Evolutionary conservation across 257 asterid genomes (phyloP), one percentile per base, ranked within the genome.

Genomic region (Nicotiana obtusifolia): DNA sequence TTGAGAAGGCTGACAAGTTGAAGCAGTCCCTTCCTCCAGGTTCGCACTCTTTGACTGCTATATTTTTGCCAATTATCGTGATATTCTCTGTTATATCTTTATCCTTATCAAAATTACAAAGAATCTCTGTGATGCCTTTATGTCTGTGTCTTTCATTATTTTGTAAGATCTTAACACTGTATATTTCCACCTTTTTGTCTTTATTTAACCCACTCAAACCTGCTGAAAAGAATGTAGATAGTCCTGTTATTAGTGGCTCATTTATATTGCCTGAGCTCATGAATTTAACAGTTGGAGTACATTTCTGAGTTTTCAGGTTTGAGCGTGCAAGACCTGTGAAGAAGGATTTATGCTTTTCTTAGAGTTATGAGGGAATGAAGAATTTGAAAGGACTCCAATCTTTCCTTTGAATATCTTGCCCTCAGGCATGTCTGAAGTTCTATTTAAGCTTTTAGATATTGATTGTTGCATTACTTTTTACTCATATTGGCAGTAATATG

Each of bases 21-120:
- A 85, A 85, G 84, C 88, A 85, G n/a, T 85, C 88, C 28, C 88
- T 85, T 56, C 88, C 88, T 19, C 88, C 88, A 82, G 88, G 88
- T 85, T 79, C 5, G 84, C 73, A 22, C 10, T 61, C 67, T 30
- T 60, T 11, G 33, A 16, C 24, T 11, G 3, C 37, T 85, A 0
- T 5, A 8, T 2, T 49, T 44, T 5, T 10, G 9, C 26, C 31
- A 47, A 8, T 17, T 16, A 41, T 41, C 19, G 22, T 13, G 41
- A 41, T 60, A 28, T 15, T 19, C 41, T 0, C 3, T 49, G 8
- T 59, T 16, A 76, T n/a, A 22, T 19, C 59, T 16, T 22, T 37
- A 10, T 31, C 47, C 47, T 41, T 7, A 1, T 41, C 47, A 41
- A 41, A 41, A 41, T 41, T 41, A 41, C 47, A 2, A 41, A 35